Percentiles rank a stretch among this genome's conserved stretches.
Conservation (phyloP, 495 filamentous ascomycete species). For the Hyaloscypha finlandica region DNA sequence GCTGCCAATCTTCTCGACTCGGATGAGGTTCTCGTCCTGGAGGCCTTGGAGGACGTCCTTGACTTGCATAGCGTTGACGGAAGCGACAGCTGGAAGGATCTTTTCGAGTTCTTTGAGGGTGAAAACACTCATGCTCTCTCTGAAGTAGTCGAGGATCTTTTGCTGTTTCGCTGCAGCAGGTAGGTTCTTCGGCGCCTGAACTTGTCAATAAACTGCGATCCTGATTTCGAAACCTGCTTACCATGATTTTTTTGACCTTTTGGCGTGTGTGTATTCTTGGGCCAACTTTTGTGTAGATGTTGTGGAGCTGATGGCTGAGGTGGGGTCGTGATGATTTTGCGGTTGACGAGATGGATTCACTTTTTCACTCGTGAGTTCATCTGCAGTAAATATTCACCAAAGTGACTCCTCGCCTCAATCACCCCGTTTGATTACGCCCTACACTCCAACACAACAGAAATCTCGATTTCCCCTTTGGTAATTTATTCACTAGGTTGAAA, state of each 20-base stretch:
- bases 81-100: constrained; percentile 62
- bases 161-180: constrained; percentile 61
- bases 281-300: background rate
- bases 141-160: constrained; percentile 65
- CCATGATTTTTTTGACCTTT: background rate
- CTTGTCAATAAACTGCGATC: background rate
- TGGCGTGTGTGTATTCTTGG: background rate
- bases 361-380: background rate
- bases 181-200: constrained; percentile 61
- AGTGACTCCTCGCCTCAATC: background rate
- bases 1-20: constrained; percentile 77
- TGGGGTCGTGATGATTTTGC: background rate
- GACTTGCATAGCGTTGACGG: constrained; percentile 69
- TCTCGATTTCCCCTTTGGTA: background rate
- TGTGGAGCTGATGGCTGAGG: background rate
- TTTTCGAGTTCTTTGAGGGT: constrained; percentile 78
- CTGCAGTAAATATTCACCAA: background rate
- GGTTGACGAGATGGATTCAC: background rate
- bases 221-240: background rate
- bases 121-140: constrained; percentile 63
- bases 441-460: background rate
- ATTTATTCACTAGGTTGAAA: background rate
- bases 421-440: background rate
- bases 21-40: constrained; percentile 64
- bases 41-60: constrained; percentile 69